These are phyloP conservation scores for Camellia oleifera DNA, from an alignment of 179 eudicot genomes.

Conservation along the genomic window DNA sequence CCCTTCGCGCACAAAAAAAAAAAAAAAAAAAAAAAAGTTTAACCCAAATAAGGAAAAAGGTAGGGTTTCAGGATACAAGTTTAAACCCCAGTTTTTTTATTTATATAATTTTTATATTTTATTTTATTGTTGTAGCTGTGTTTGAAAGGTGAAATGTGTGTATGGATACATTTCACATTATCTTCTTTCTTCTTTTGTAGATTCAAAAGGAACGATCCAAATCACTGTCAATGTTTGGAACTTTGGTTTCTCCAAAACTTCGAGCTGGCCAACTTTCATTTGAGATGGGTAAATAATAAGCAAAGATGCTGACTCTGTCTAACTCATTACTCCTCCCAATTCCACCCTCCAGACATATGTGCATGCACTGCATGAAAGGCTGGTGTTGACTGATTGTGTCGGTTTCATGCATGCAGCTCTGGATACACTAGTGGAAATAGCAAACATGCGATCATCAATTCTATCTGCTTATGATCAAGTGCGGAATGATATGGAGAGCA, in stretches of 20 bases:
- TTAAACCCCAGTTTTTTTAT: too few relatives aligned
- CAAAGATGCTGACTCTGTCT: background rate
- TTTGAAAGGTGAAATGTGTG: background rate
- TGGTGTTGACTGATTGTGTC: background rate
- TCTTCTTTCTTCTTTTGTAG: conserved; percentile 25
- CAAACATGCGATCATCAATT: conserved; percentile 71
- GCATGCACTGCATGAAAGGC: background rate
- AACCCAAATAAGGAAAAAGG: too few relatives aligned
- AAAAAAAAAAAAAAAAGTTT: too few relatives aligned
- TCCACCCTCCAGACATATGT: background rate
- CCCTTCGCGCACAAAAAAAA: too few relatives aligned
- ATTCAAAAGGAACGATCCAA: conserved; percentile 65
- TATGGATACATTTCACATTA: background rate
- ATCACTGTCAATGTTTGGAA: conserved; percentile 81
- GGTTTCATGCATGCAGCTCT: conserved; percentile 51
- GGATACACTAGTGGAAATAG: conserved; percentile 68
- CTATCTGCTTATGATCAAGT: conserved; percentile 54
- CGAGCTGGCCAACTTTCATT: conserved; percentile 80
- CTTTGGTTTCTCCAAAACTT: conserved; percentile 84
- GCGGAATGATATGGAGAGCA: conserved; percentile 30
- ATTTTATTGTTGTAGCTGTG: background rate
- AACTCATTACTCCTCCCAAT: background rate
- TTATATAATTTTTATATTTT: too few relatives aligned
- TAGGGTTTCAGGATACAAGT: too few relatives aligned
- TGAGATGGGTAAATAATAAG: conserved; percentile 62